phyloP scores from a whole-genome alignment of 176 grass and related monocot species.

The Rhynchospora pubera region DNA sequence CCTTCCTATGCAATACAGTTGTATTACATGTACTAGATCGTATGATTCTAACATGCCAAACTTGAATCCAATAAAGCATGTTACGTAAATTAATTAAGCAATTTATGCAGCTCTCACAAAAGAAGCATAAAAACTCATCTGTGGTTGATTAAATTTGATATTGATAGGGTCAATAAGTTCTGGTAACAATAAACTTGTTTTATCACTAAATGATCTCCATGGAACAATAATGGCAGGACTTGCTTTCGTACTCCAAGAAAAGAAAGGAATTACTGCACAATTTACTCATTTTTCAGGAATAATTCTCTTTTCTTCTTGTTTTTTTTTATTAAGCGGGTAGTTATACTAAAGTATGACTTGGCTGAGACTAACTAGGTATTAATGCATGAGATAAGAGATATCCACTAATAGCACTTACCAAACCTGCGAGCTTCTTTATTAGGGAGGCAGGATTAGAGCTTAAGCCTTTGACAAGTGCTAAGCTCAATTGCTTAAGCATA shows the following conservation, averaged over 20 bases:
- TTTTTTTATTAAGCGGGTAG: neutral
- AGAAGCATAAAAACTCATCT: neutral
- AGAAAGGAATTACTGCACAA: neutral
- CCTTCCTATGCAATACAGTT: neutral
- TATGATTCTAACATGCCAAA: neutral
- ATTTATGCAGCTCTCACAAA: neutral
- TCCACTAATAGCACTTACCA: conserved; percentile 51
- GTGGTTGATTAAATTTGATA: neutral
- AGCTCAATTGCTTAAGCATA: conserved; percentile 75
- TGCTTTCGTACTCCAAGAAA: neutral
- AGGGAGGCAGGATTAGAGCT: conserved; percentile 59
- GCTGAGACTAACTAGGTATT: neutral
- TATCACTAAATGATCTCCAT: neutral
- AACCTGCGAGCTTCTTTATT: conserved; percentile 83
- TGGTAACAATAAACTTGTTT: neutral
- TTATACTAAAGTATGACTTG: neutral
- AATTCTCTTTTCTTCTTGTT: neutral
- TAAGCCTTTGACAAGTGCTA: conserved; percentile 82
- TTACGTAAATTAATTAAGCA: neutral
- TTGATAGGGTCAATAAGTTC: neutral
- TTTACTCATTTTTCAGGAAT: neutral
- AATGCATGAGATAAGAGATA: neutral
- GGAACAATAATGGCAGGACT: neutral
- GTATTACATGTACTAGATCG: neutral
- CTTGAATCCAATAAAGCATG: neutral